Conservation (phyloP, 495 filamentous ascomycete genomes). For the Aspergillus nanangensis region DNA sequence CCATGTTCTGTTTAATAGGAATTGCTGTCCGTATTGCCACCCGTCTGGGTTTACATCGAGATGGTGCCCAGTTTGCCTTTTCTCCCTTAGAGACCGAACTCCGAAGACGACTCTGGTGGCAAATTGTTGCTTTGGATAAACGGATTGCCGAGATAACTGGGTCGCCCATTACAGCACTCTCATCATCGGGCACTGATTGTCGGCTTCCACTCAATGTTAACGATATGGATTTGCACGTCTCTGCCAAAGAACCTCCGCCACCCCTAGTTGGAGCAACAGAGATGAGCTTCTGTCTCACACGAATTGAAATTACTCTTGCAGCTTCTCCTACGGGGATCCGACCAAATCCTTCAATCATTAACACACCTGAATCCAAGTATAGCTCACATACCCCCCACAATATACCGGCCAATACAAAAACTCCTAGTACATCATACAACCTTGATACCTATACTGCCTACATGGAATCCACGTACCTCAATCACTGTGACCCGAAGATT, state of each 20-base stretch:
- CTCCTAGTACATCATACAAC: too few species aligned
- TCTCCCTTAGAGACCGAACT: constrained; percentile 66
- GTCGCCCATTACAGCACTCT: constrained; percentile 54
- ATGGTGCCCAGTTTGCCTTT: constrained; percentile 56
- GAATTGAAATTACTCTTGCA: background rate
- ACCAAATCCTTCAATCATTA: background rate
- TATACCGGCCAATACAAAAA: background rate
- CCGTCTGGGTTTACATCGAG: constrained; percentile 46
- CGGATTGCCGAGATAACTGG: constrained; percentile 62
- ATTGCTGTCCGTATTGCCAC: constrained; percentile 67
- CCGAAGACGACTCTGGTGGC: constrained; percentile 69
- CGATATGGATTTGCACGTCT: constrained; percentile 29
- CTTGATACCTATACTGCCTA: background rate
- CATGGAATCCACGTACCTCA: background rate
- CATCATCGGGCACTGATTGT: constrained; percentile 24
- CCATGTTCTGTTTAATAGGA: constrained; percentile 56
- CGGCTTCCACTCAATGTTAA: constrained; percentile 36
- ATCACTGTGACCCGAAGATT: background rate
- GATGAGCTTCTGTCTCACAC: constrained; percentile 13
- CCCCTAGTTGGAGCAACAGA: constrained; percentile 13
- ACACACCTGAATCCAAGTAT: background rate
- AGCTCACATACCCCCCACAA: background rate
- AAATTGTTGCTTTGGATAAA: constrained; percentile 59
- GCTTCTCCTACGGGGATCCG: background rate
- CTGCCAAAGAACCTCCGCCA: constrained; percentile 17